phyloP scores from a whole-genome alignment of 202 grass and related monocot genomes.

The Saccharum hybrid region DNA sequence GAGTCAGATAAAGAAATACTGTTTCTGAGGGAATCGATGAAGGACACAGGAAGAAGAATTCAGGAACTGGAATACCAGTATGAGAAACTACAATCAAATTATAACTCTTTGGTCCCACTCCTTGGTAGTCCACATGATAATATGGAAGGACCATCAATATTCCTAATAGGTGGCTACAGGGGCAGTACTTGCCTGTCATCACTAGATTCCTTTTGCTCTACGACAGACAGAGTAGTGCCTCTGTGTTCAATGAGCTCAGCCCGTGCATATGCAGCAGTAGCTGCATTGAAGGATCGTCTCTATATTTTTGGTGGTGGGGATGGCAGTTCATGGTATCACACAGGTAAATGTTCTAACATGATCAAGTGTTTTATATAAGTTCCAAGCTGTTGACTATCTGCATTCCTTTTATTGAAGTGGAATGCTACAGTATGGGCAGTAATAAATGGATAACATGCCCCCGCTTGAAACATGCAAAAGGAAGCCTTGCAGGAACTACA shows the following conservation, averaged over 20 bases:
- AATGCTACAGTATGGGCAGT: slow-evolving; percentile 59
- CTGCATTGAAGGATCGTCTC: slow-evolving; percentile 59
- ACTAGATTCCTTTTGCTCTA: slow-evolving; percentile 57
- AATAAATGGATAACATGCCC: slow-evolving; percentile 70
- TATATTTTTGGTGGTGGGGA: slow-evolving; percentile 77
- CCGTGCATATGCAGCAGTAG: slow-evolving; percentile 63
- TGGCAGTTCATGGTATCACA: slow-evolving; percentile 62
- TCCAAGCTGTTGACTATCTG: slow-evolving; percentile 21
- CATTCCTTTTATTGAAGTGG: slow-evolving; percentile 59
- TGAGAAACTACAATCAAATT: slow-evolving; percentile 55
- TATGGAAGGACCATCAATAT: slow-evolving; percentile 50
- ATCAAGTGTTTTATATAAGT: slow-evolving; percentile 24
- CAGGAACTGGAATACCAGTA: slow-evolving; percentile 54
- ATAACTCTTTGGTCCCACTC: slow-evolving; percentile 38
- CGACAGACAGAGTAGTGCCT: slow-evolving; percentile 49
- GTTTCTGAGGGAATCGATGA: slow-evolving; percentile 52
- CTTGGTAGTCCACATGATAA: slow-evolving; percentile 15
- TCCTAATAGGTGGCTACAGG: slow-evolving; percentile 63
- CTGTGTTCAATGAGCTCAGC: slow-evolving; percentile 64
- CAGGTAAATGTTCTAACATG: slow-evolving; percentile 49
- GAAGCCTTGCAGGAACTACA: slow-evolving; percentile 71
- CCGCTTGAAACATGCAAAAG: slow-evolving; percentile 65
- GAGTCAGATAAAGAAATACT: slow-evolving; percentile 65
- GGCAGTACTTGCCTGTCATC: slow-evolving; percentile 57
- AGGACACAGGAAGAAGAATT: slow-evolving; percentile 56